These are phyloP conservation scores for Rosa rugosa DNA, from an alignment of 306 rosid species.

Conservation along the genomic window DNA sequence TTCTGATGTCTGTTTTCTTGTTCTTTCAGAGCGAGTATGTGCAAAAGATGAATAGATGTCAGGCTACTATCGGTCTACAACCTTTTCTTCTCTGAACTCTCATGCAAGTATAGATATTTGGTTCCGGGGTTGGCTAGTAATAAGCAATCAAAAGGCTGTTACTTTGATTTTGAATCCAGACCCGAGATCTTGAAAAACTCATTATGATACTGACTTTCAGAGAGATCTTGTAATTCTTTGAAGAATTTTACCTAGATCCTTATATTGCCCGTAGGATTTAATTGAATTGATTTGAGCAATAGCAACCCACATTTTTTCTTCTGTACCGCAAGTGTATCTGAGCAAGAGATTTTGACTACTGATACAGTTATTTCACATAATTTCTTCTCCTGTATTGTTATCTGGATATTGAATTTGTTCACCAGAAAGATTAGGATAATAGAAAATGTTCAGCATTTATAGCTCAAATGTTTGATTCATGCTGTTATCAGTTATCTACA, in stretches of 20 bases:
- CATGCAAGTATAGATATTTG: not conserved
- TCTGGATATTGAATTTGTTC: not conserved
- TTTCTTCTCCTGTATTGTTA: not conserved
- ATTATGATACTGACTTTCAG: constrained; percentile 27
- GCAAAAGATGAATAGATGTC: constrained; percentile 54
- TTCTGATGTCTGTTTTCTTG: not conserved
- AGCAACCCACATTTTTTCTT: constrained; percentile 29
- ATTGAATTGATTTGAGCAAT: constrained; percentile 14
- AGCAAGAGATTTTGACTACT: constrained; percentile 19
- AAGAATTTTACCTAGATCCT: constrained; percentile 29
- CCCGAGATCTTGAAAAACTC: constrained; percentile 20
- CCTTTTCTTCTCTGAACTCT: constrained; percentile 11
- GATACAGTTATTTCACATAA: not conserved
- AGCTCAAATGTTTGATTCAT: not conserved
- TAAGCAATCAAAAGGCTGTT: constrained; percentile 1
- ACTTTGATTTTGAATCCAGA: constrained; percentile 27
- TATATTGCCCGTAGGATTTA: constrained; percentile 11
- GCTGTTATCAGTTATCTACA: not conserved
- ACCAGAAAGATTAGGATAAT: not conserved
- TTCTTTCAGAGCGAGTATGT: constrained; percentile 76
- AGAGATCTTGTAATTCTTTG: constrained; percentile 20
- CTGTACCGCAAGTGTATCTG: constrained; percentile 28
- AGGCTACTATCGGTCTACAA: constrained; percentile 10
- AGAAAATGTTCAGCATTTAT: not conserved
- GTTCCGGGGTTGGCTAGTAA: constrained; percentile 23